Evolutionary conservation across 2,329 filamentous ascomycete species (phyloP).

Genomic region (Aspergillus sp.): DNA sequence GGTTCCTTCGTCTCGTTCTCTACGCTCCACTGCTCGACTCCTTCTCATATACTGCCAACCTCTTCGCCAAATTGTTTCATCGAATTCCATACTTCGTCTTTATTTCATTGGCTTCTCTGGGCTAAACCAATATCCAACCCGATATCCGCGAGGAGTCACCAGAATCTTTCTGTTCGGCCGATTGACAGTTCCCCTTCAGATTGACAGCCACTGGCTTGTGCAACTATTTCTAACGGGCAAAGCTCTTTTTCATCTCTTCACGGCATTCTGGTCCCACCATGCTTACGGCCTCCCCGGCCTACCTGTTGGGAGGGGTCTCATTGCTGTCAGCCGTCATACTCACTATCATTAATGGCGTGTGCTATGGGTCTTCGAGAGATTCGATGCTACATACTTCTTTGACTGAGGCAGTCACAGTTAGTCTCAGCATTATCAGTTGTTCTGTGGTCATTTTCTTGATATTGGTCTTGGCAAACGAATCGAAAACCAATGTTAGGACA

Average conservation of each 20-base stretch:
- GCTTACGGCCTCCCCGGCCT: constrained; percentile 15
- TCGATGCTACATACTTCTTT: constrained; percentile 15
- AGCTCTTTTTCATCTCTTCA: neutral
- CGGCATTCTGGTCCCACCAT: constrained; percentile 2
- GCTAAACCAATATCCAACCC: neutral
- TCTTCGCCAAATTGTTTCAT: neutral
- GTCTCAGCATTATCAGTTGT: constrained; percentile 28
- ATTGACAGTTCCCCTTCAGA: neutral
- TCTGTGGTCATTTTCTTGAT: constrained; percentile 19
- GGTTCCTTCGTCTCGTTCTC: neutral
- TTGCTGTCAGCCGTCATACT: constrained; percentile 24
- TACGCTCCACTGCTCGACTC: neutral
- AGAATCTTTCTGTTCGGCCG: neutral
- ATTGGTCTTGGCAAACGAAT: constrained; percentile 19
- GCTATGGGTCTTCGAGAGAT: constrained; percentile 23
- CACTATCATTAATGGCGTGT: constrained; percentile 31
- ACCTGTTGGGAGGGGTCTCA: constrained; percentile 26
- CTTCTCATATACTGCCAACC: neutral
- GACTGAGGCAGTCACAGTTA: constrained; percentile 25
- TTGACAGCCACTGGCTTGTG: neutral
- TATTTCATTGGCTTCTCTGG: neutral
- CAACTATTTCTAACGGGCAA: neutral
- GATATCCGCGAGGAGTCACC: neutral
- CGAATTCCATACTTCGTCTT: neutral
- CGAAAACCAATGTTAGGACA: constrained; percentile 9